Evolutionary conservation across 192 early-diverging fungal species (phyloP), one percentile per base, ranked within the genome.

Genomic region (Gamsiella multidivaricata): DNA sequence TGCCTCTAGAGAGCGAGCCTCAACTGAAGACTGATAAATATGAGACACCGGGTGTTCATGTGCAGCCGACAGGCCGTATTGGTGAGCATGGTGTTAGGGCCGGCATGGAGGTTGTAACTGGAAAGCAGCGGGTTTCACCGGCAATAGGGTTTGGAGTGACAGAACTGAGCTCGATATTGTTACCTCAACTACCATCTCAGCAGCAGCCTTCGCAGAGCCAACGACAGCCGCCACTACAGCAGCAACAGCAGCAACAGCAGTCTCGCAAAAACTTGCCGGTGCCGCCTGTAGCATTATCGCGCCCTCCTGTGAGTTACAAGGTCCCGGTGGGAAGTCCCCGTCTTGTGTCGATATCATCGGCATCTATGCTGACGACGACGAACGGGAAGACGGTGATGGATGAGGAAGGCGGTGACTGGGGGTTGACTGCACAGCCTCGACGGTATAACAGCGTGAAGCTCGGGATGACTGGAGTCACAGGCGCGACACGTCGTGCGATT

Each of bases 371-470:
- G 11, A 39, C 59, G 11, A 14, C 37, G 23, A 41, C 25, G 20
- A 53, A 10, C 23, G 50, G 52, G 32, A 76, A 76, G 58, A 55
- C 64, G 22, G 42, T 69, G n/a, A 15, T 69, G 25, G 74, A 78
- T 59, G 74, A 78, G 37, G 74, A 78, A 53, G 74, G 74, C 2
- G 74, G 74, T 4, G 74, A 78, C 29, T 68, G 64, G 64, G 60
- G 54, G 11, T 14, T 78, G n/a, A 65, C 62, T 23, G 58, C 55
- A 2, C 65, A 78, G 31, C 74, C 74, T 10, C 39, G 74, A 23
- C 65, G 74, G 37, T 78, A 78, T 55, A 68, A 78, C 29, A 69
- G 74, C n/a, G 74, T 64, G 36, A 78, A 78, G 54, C 34, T 75
- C 29, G 65, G 74, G 6, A 69, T 68, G 65, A 78, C 65, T 2